Base-by-base conservation (phyloP, 2,329 filamentous ascomycete genomes). In the Microsporum canis region DNA sequence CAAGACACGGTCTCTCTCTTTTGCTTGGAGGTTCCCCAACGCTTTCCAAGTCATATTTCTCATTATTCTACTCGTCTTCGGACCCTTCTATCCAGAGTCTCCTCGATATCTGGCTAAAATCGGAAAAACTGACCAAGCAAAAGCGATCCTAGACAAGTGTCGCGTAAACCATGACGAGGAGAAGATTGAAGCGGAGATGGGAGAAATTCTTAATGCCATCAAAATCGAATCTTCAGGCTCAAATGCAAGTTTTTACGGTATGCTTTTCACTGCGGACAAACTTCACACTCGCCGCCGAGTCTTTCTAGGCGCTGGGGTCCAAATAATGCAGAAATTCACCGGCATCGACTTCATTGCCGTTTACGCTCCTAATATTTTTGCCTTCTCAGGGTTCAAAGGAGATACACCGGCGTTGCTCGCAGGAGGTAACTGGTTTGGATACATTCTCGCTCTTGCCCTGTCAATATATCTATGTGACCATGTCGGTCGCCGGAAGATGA, bases 21-120 rank as follows among this genome's bases (percentile, higher is more conserved):
- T 73, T 17, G 67, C 66, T 3, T 79, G 77, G 77, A 72, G 77
- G 8, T 77, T 79, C 63, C 78, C 78, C 0, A 75, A 79, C 56
- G 76, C 77, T 2, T 79, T 80, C 67, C 78, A 80, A 63, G 67
- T 74, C 39, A 64, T 78, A 14, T 79, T 79, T 62, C 77, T 71
- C 2, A 58, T 80, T 8, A 68, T 79, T 58, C 69, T 77, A 31
- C 65, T 70, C 33, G 61, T 71, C 17, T 65, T 70, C 12, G 74
- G 78, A 65, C 66, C 71, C 14, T 69, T 69, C 38, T 61, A 72
- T 7, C 71, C 71, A 0, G 71, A 73, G 12, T 72, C 71, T 10
- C 71, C 70, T 0, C 63, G 68, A 5, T 72, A 53, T n/a, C 29
- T 53, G 27, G 49, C 49, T 34, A 53, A 53, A 33, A 53, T 33